Percentiles rank a stretch among this genome's conserved stretches.
phyloP scores from a whole-genome alignment of 129 eudicot species.

The Flaveria brownii region DNA sequence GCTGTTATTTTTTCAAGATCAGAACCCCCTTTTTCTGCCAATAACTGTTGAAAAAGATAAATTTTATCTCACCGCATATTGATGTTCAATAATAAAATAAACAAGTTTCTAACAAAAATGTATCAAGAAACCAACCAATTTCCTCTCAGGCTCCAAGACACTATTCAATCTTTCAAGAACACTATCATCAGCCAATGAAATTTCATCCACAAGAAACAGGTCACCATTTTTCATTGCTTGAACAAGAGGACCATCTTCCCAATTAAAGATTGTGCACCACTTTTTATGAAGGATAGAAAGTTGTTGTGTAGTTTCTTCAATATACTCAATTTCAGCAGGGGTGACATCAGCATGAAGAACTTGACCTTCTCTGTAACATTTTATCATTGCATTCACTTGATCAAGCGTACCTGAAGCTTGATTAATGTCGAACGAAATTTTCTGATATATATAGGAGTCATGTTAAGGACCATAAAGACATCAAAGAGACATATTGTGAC shows the following conservation, averaged over 20 bases:
- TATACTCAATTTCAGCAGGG: conserved; percentile 42
- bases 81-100: background rate
- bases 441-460: conserved; percentile 44
- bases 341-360: conserved; percentile 53
- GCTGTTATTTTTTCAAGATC: conserved; percentile 79
- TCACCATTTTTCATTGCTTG: conserved; percentile 93
- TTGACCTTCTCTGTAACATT: conserved; percentile 47
- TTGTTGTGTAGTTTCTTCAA: conserved; percentile 39
- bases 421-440: conserved; percentile 63
- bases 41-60: conserved; percentile 53
- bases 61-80: background rate
- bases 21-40: conserved; percentile 95
- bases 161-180: conserved; percentile 96
- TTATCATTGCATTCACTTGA: conserved; percentile 48
- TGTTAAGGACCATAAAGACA: conserved; percentile 10
- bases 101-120: background rate
- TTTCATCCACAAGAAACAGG: conserved; percentile 90
- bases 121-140: conserved; percentile 56
- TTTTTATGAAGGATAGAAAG: conserved; percentile 54
- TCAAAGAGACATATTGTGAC: background rate
- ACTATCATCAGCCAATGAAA: conserved; percentile 97
- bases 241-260: conserved; percentile 99
- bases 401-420: conserved; percentile 63
- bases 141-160: conserved; percentile 95
- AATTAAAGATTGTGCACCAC: conserved; percentile 79